A percentile compares a stretch with the other conserved stretches of the same genome.
Conservation (phyloP, 192 early-diverging fungal genomes). For the Coemansia sp. region DNA sequence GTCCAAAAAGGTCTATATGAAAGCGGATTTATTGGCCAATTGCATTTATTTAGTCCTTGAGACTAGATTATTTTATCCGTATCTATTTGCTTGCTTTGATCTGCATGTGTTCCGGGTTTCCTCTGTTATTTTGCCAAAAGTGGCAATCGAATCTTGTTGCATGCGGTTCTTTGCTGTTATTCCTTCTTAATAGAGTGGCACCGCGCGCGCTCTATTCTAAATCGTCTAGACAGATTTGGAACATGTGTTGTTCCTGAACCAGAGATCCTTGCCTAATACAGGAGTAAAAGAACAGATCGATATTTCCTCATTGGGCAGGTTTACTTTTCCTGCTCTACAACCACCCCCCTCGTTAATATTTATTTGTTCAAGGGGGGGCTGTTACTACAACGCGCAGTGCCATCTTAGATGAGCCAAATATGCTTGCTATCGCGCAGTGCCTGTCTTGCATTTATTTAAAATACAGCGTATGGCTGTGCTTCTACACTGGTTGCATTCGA, state of each 20-base stretch:
- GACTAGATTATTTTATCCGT: neutral
- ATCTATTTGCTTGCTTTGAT: conserved; percentile 1
- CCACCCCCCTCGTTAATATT: neutral
- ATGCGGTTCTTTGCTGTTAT: neutral
- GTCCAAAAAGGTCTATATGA: neutral
- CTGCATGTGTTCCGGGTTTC: neutral
- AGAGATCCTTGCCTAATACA: neutral
- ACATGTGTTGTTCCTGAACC: neutral
- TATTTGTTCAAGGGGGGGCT: neutral
- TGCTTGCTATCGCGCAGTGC: neutral
- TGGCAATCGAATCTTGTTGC: neutral
- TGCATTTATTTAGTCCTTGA: conserved; percentile 1
- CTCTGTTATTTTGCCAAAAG: neutral
- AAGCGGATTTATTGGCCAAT: conserved; percentile 7
- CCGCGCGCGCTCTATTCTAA: neutral
- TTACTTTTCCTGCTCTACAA: neutral
- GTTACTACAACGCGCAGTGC: neutral
- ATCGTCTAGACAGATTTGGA: neutral
- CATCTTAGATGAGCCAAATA: neutral
- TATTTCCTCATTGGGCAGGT: neutral
- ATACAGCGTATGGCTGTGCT: neutral
- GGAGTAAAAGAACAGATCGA: neutral
- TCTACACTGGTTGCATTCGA: neutral
- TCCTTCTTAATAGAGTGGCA: neutral
- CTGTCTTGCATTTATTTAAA: neutral